A percentile compares a stretch with the other conserved stretches of the same genome.
Evolutionary conservation across 169 alveolate species (phyloP).

Genomic region (Eimeria nieschulzi): DNA sequence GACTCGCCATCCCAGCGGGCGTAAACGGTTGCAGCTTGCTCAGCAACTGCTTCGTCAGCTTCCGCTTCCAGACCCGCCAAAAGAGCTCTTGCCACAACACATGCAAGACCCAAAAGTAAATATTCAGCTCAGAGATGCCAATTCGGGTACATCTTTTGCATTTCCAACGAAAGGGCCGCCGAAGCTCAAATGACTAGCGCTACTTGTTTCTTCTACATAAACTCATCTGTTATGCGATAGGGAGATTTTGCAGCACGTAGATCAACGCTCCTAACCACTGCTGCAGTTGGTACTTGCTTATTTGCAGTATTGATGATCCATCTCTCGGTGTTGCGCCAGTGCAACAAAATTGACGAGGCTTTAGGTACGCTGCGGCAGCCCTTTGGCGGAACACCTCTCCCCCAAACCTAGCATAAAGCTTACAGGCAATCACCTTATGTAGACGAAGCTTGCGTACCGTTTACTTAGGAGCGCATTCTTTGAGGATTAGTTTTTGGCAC

Average conservation of each 20-base stretch:
- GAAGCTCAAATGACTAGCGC: too few relatives aligned
- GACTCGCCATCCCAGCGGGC: conserved; percentile 8
- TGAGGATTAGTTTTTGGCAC: not conserved
- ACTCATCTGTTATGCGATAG: too few relatives aligned
- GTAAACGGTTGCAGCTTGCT: conserved; percentile 11
- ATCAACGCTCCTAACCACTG: too few relatives aligned
- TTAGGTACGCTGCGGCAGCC: not conserved
- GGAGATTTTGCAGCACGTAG: not conserved
- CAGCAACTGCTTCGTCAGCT: conserved; percentile 19
- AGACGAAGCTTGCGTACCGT: too few relatives aligned
- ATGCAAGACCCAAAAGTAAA: conserved; percentile 20
- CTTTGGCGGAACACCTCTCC: not conserved
- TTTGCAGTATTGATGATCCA: not conserved
- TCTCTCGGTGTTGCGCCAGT: conserved; percentile 3
- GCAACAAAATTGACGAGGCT: conserved; percentile 1
- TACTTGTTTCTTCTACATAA: too few relatives aligned
- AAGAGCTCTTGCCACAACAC: not conserved
- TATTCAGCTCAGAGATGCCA: not conserved
- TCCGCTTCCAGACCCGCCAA: not conserved
- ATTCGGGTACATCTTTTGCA: not conserved
- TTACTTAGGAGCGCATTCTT: not conserved
- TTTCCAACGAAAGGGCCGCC: not conserved
- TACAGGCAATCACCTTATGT: not conserved
- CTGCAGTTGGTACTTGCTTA: not conserved
- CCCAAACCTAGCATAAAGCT: not conserved